phyloP scores from a whole-genome alignment of 2,329 filamentous ascomycete genomes.

The Ophiostoma fasciatum region DNA sequence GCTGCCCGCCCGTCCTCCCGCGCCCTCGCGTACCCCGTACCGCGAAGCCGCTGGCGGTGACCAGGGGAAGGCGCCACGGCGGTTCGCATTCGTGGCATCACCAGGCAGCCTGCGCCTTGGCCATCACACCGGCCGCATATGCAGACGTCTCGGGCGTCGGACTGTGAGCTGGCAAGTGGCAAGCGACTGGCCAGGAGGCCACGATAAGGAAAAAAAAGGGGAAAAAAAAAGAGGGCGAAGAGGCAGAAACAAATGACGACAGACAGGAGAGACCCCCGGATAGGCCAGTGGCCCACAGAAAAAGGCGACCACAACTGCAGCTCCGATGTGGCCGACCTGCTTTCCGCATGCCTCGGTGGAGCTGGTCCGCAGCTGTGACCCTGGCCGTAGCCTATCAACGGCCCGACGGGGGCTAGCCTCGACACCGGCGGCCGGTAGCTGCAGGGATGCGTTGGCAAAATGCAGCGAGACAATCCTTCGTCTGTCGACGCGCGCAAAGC shows the following conservation, averaged over 20 bases:
- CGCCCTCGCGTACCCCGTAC: too few relatives aligned
- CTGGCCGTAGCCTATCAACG: constrained; percentile 3
- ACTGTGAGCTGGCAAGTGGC: constrained; percentile 3
- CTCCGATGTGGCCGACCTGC: too few relatives aligned
- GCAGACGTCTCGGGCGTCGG: background rate
- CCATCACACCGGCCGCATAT: constrained; percentile 29
- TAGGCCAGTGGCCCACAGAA: background rate
- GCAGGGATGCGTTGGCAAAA: constrained; percentile 3
- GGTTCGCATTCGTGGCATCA: too few relatives aligned
- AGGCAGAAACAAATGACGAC: background rate
- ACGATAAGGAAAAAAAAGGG: background rate
- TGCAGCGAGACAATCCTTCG: too few relatives aligned
- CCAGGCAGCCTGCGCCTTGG: too few relatives aligned
- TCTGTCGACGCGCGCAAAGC: too few relatives aligned
- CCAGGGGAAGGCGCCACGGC: too few relatives aligned
- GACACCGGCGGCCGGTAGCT: background rate
- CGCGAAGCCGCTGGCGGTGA: too few relatives aligned
- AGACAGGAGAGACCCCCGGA: background rate
- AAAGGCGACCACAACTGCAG: too few relatives aligned
- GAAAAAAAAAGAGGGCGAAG: background rate
- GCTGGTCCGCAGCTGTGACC: background rate
- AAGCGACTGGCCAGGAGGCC: too few relatives aligned
- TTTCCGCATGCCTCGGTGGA: too few relatives aligned
- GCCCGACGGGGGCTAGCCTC: constrained; percentile 5
- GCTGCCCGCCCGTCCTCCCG: too few relatives aligned